phyloP scores from a whole-genome alignment of 2,329 filamentous ascomycete genomes.

The Dendryphion nanum region DNA sequence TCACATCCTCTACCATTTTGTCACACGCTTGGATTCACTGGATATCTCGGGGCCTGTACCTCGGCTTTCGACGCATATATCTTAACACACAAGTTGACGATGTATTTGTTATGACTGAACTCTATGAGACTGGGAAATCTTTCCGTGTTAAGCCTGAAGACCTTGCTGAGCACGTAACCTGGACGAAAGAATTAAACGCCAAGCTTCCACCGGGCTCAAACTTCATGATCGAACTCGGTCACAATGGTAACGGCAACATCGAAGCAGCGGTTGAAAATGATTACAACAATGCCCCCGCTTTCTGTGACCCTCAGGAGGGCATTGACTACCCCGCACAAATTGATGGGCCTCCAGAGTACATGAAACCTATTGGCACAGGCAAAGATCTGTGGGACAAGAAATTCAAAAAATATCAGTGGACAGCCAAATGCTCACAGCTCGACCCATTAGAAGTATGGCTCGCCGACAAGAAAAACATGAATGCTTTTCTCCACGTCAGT shows the following conservation, averaged over 20 bases:
- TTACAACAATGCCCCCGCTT: conserved; percentile 15
- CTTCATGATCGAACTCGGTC: conserved; percentile 23
- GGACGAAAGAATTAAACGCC: conserved; percentile 21
- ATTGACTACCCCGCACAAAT: conserved; percentile 34
- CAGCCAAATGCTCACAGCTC: conserved; percentile 44
- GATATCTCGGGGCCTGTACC: conserved; percentile 57
- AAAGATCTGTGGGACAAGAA: conserved; percentile 33
- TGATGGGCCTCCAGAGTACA: conserved; percentile 43
- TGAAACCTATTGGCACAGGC: conserved; percentile 39
- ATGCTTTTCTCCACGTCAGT: conserved; percentile 55
- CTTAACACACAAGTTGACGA: conserved; percentile 60
- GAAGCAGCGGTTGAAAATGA: conserved; percentile 18
- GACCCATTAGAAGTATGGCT: conserved; percentile 54
- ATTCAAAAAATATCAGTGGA: conserved; percentile 47
- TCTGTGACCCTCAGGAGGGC: conserved; percentile 31
- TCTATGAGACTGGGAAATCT: conserved; percentile 38
- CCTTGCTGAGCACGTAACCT: conserved; percentile 18
- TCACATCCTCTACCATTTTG: conserved; percentile 54
- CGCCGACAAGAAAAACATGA: conserved; percentile 45
- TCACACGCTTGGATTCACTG: conserved; percentile 62
- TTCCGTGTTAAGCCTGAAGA: conserved; percentile 45
- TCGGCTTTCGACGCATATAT: conserved; percentile 53
- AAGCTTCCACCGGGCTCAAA: conserved; percentile 18
- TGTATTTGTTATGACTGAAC: conserved; percentile 51
- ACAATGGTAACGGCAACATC: conserved; percentile 31